A percentile compares a stretch with the other conserved stretches of the same genome.
phyloP scores from a whole-genome alignment of 176 grass and related monocot genomes.

The Oryza glaberrima region DNA sequence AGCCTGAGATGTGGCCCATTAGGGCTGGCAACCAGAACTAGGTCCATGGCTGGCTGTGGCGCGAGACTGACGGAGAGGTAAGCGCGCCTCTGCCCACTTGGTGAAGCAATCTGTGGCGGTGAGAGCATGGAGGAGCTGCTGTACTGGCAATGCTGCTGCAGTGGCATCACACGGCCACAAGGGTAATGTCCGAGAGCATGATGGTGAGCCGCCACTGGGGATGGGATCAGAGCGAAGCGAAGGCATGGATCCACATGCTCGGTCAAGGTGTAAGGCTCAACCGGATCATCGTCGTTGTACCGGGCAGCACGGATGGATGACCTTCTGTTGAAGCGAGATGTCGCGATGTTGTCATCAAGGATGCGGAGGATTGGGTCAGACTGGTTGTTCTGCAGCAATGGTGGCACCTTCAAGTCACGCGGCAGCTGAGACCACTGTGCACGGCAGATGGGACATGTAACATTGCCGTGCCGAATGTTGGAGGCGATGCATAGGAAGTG shows the following conservation, averaged over 20 bases:
- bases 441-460: slow-evolving; percentile 90
- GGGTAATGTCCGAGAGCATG: slow-evolving; percentile 48
- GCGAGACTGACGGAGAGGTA: slow-evolving; percentile 80
- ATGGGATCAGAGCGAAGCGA: slow-evolving; percentile 61
- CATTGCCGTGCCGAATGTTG: slow-evolving; percentile 85
- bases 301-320: slow-evolving; percentile 69
- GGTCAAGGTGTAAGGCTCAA: slow-evolving; percentile 53
- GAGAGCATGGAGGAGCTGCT: slow-evolving; percentile 59
- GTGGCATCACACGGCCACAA: slow-evolving; percentile 47
- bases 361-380: slow-evolving; percentile 88
- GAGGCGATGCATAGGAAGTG: slow-evolving; percentile 91
- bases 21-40: slow-evolving; percentile 82
- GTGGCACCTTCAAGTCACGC: slow-evolving; percentile 64
- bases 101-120: slow-evolving; percentile 40
- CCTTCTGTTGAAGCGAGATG: slow-evolving; percentile 86
- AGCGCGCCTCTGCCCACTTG: slow-evolving; percentile 52
- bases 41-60: slow-evolving; percentile 74
- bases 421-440: slow-evolving; percentile 93
- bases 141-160: slow-evolving; percentile 58
- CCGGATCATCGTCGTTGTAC: slow-evolving; percentile 89
- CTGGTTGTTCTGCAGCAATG: slow-evolving; percentile 60
- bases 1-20: slow-evolving; percentile 89
- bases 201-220: slow-evolving; percentile 44
- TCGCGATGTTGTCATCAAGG: slow-evolving; percentile 87
- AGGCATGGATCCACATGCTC: slow-evolving; percentile 62